Evolutionary conservation across 805 yeast genomes (phyloP).

Genomic region (Zygoascus flipseniorum): DNA sequence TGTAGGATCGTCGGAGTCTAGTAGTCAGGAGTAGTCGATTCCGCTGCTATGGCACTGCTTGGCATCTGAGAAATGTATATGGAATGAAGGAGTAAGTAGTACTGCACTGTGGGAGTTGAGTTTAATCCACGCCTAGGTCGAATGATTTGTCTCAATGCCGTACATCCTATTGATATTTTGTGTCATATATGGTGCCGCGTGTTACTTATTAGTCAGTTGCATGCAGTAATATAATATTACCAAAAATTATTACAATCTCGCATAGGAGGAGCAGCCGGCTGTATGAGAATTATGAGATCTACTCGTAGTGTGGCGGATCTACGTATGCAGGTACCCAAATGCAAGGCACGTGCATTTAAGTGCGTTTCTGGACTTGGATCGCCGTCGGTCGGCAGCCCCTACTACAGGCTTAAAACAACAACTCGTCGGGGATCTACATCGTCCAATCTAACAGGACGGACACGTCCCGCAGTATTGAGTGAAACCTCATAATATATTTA

Average conservation of each 20-base stretch:
- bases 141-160: no score
- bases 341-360: neutral
- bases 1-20: constrained; percentile 25
- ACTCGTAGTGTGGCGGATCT: neutral
- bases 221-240: neutral
- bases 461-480: neutral
- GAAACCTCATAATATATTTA: neutral
- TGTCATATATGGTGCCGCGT: neutral
- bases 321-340: neutral
- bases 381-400: no score
- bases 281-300: neutral
- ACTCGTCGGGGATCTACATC: no score
- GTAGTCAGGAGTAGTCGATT: neutral
- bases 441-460: no score
- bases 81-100: no score
- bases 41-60: no score
- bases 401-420: no score
- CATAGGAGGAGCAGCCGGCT: neutral
- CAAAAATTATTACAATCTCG: neutral
- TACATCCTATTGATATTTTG: neutral
- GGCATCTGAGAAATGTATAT: no score
- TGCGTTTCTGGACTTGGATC: no score
- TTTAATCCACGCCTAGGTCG: no score
- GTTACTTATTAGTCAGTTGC: neutral
- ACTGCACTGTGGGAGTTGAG: no score